Conservation (phyloP, 2,329 filamentous ascomycete genomes). For the Emergomyces orientalis region DNA sequence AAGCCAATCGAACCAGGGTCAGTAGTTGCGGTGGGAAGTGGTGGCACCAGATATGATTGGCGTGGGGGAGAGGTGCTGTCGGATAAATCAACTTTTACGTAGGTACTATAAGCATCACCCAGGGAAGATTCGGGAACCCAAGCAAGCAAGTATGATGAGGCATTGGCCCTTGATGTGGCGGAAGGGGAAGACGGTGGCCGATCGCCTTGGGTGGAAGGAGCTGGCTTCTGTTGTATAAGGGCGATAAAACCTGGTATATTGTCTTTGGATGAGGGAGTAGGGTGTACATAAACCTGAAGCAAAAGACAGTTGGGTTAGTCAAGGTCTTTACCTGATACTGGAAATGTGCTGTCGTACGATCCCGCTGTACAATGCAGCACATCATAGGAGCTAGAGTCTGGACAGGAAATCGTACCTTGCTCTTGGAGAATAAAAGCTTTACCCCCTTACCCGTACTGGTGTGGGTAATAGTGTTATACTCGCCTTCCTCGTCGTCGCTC, state of each 20-base stretch:
- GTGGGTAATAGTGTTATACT: conserved; percentile 88
- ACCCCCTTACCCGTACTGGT: conserved; percentile 65
- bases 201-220: conserved; percentile 22
- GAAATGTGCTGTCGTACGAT: neutral
- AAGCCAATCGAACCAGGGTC: conserved; percentile 62
- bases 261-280: conserved; percentile 84
- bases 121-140: conserved; percentile 89
- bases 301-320: neutral
- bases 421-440: conserved; percentile 90
- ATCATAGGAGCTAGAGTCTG: too few relatives aligned
- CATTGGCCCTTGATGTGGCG: conserved; percentile 37
- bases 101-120: conserved; percentile 75
- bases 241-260: conserved; percentile 93
- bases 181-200: conserved; percentile 35
- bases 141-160: conserved; percentile 72
- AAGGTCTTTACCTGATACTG: neutral
- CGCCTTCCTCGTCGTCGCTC: conserved; percentile 92
- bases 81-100: conserved; percentile 91
- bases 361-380: too few relatives aligned
- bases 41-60: conserved; percentile 83
- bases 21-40: conserved; percentile 74
- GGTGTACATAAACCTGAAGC: conserved; percentile 85
- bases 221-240: conserved; percentile 75
- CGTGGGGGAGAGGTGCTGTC: conserved; percentile 71
- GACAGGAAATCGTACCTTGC: conserved; percentile 55